A percentile compares a stretch with the other conserved stretches of the same genome.
Evolutionary conservation across 2,329 filamentous ascomycete species (phyloP).

Genomic region (Arthrobotrys conoides): DNA sequence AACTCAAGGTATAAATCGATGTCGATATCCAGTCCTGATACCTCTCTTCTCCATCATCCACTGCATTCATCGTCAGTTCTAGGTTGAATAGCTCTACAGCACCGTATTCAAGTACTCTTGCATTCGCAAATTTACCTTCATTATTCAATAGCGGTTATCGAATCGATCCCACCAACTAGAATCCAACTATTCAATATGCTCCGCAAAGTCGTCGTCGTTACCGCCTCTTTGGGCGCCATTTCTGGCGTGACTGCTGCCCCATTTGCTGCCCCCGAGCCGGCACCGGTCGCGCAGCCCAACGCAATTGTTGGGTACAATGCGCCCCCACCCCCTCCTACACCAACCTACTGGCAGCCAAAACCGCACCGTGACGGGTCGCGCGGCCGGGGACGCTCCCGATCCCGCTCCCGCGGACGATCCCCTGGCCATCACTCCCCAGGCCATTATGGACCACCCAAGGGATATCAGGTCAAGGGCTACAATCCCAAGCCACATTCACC

Average conservation of each 20-base stretch:
- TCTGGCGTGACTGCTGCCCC: neutral
- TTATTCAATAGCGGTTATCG: neutral
- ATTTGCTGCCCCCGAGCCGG: neutral
- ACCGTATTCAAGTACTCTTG: neutral
- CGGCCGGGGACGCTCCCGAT: neutral
- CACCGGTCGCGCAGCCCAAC: neutral
- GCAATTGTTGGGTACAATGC: neutral
- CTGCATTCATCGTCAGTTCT: neutral
- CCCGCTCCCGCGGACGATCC: neutral
- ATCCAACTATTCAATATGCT: constrained; percentile 3
- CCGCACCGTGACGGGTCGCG: neutral
- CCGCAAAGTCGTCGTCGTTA: neutral
- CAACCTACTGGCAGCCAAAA: neutral
- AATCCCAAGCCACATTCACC: constrained; percentile 3
- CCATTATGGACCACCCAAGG: neutral
- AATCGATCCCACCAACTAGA: neutral
- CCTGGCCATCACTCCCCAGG: no score
- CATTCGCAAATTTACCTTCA: neutral
- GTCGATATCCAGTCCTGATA: neutral
- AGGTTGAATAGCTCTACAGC: neutral
- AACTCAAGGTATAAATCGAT: neutral
- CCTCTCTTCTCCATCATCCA: neutral
- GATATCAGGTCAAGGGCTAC: neutral
- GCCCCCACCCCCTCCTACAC: neutral
- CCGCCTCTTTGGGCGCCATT: constrained; percentile 3